Evolutionary conservation across 129 eudicot genomes (phyloP), one percentile per base, ranked within the genome.

Genomic region (Flaveria sonorensis): DNA sequence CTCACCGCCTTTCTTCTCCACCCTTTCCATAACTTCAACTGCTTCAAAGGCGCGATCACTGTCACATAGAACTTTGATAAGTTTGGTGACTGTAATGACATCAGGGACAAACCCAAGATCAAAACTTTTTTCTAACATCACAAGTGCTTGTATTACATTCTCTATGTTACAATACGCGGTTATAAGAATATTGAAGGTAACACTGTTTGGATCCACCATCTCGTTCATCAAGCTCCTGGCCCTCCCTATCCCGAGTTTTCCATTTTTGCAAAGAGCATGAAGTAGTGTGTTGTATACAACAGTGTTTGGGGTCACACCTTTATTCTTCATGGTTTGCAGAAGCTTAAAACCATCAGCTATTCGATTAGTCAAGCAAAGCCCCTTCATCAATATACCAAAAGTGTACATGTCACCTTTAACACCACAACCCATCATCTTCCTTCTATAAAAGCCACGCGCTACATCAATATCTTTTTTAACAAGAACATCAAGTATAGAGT

Each of bases 331-430:
- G 47, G 70, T 61, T 65, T 91, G 92, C 84, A 91, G 77, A 57
- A 91, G 92, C 89, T 91, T 89, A 81, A 91, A 95, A 79, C 89
- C 97, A 23, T 95, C 99, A 0, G 86, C 86, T 23, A 95, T 89
- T n/a, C 97, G 89, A 82, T 95, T 95, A 36, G 99, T 89, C 81
- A 87, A 85, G 81, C 99, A 89, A 78, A 95, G 86, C 15, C 99
- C 99, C 65, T 95, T 95, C 93, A 89, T 95, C 85, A 94, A 79
- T 45, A 89, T 94, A 70, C 92, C 97, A 21, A 40, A 91, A 61
- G 99, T 94, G 50, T 91, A 95, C 57, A 86, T 87, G 86, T 95
- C 99, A 13, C 89, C 97, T 73, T 80, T 28, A 43, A 93, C 74
- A 52, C 93, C 97, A 78, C 80, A 78, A n/a, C 78, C 90, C 93